Evolutionary conservation across 139 green algal genomes (phyloP).

Genomic region (Tetratostichococcus sp.): DNA sequence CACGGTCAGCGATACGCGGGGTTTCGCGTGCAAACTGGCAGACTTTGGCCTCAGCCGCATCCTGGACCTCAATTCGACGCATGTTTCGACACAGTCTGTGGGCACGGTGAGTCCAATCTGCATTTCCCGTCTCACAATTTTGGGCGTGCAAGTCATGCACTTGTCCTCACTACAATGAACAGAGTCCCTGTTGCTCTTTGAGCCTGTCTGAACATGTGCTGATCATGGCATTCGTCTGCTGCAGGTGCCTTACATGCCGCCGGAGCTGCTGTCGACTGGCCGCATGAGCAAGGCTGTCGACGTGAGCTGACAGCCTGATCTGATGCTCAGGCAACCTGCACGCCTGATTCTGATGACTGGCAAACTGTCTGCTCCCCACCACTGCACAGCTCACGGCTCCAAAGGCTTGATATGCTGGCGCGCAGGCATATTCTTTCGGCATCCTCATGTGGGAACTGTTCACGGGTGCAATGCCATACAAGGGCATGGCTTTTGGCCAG

Average conservation of each 20-base stretch:
- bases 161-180: too few species aligned
- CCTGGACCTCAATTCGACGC: conserved; percentile 19
- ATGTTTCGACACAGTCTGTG: conserved; percentile 27
- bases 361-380: too few species aligned
- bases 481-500: neutral
- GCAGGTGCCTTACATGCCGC: conserved; percentile 27
- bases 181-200: too few species aligned
- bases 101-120: conserved; percentile 33
- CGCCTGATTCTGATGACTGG: too few species aligned
- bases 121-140: neutral
- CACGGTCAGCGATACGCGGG: conserved; percentile 26
- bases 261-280: conserved; percentile 29
- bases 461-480: neutral
- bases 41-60: conserved; percentile 37
- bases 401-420: neutral
- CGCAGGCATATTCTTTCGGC: conserved; percentile 30
- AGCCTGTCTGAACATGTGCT: too few species aligned
- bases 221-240: too few species aligned
- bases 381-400: neutral
- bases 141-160: too few species aligned
- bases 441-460: conserved; percentile 20
- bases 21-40: conserved; percentile 35
- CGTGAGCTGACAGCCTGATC: too few species aligned
- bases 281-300: conserved; percentile 8
- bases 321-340: too few species aligned